These are phyloP conservation scores for Pseudogymnoascus sp. DNA, from an alignment of 2,329 filamentous ascomycete genomes.

Conservation along the genomic window DNA sequence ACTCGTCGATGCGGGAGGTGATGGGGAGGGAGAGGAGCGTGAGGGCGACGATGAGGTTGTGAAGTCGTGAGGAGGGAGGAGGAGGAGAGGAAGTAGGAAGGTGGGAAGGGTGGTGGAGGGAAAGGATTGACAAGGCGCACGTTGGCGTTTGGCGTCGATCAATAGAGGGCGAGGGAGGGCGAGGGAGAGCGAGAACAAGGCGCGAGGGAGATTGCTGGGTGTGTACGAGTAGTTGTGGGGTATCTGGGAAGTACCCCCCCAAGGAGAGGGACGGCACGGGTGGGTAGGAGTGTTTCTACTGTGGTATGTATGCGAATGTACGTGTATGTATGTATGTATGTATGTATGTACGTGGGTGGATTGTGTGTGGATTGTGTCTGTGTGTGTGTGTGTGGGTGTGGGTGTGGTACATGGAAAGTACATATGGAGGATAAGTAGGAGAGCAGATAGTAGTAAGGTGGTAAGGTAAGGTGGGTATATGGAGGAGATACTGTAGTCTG, in stretches of 20 bases:
- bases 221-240: not conserved
- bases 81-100: not conserved
- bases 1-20: constrained; percentile 1
- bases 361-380: not conserved
- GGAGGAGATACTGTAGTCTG: not conserved
- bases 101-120: not conserved
- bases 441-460: not conserved
- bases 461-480: not conserved
- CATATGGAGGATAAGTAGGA: not conserved
- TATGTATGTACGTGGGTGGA: not conserved
- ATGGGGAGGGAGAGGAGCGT: not conserved
- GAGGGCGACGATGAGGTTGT: not conserved
- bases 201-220: not conserved
- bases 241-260: not conserved
- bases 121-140: constrained; percentile 2
- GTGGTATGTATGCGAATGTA: not conserved
- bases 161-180: not conserved
- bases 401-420: not conserved
- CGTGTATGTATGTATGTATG: not conserved
- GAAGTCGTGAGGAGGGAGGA: not conserved
- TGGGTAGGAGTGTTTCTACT: not conserved
- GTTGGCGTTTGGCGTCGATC: not conserved
- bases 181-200: not conserved
- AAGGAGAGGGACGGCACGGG: not conserved
- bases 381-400: no score